phyloP scores from a whole-genome alignment of 345 rosid genomes.

The Heritiera fomes region DNA sequence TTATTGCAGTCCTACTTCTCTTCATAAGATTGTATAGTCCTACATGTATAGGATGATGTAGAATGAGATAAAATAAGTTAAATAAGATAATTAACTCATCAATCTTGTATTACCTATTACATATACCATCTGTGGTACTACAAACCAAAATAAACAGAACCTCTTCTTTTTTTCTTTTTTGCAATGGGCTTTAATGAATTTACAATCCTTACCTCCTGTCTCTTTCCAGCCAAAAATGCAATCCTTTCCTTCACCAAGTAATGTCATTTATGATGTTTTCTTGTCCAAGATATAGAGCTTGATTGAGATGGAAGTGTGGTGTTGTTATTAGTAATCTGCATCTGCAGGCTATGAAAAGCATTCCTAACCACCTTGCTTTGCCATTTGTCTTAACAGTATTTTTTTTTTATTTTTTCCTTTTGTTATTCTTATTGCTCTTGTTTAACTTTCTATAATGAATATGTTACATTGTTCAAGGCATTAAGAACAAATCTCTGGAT shows the following conservation, averaged over 20 bases:
- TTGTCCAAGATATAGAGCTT: background rate
- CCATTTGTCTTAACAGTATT: background rate
- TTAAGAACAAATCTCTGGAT: constrained; percentile 46
- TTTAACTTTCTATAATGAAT: constrained; percentile 16
- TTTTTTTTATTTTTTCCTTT: background rate
- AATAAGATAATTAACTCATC: background rate
- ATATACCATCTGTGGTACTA: background rate
- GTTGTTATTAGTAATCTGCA: background rate
- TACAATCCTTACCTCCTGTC: background rate
- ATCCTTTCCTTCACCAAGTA: background rate
- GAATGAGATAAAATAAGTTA: background rate
- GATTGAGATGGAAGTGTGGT: background rate
- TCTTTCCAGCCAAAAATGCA: background rate
- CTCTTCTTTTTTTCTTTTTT: background rate
- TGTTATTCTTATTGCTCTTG: background rate
- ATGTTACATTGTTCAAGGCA: constrained; percentile 39
- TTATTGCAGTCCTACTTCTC: background rate
- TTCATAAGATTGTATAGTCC: background rate
- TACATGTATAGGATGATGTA: background rate
- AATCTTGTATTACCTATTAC: background rate
- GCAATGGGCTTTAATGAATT: background rate
- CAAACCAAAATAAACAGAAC: background rate
- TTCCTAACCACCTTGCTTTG: background rate
- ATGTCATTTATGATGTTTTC: background rate
- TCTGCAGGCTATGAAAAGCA: background rate